phyloP scores from a whole-genome alignment of 2,329 filamentous ascomycete genomes.

The Rosellinia necatrix region DNA sequence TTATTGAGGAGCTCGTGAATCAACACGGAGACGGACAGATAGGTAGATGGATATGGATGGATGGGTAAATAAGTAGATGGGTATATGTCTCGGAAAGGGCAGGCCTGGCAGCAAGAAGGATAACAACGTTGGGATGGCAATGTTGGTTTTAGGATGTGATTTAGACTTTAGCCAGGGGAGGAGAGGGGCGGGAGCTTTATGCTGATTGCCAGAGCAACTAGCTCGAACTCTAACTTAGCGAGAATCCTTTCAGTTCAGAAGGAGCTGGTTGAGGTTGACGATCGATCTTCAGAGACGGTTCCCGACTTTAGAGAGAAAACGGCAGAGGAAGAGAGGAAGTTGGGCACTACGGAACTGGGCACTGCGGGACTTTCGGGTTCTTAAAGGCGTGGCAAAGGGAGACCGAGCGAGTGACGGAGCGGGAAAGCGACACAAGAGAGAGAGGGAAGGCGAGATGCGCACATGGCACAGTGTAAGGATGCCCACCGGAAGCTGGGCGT shows the following conservation, averaged over 20 bases:
- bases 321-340: conserved; percentile 30
- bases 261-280: conserved; percentile 5
- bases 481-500: conserved; percentile 15
- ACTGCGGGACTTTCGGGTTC: conserved; percentile 29
- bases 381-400: conserved; percentile 27
- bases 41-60: too few relatives aligned
- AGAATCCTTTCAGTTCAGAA: conserved; percentile 20
- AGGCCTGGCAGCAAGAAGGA: too few relatives aligned
- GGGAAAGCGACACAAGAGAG: too few relatives aligned
- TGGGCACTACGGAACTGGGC: conserved; percentile 24
- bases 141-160: conserved; percentile 24
- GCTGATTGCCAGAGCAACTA: conserved; percentile 33
- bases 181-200: conserved; percentile 30
- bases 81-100: too few relatives aligned
- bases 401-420: too few relatives aligned
- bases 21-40: too few relatives aligned
- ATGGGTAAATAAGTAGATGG: too few relatives aligned
- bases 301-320: conserved; percentile 25
- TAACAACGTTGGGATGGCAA: conserved; percentile 15
- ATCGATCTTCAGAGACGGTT: conserved; percentile 20
- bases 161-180: conserved; percentile 28
- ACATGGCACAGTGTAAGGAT: conserved; percentile 28
- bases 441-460: conserved; percentile 7
- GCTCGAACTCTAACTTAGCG: conserved; percentile 27
- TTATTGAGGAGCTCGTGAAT: conserved; percentile 11